phyloP scores from a whole-genome alignment of 202 grass and related monocot genomes.

The Miscanthus sacchariflorus region DNA sequence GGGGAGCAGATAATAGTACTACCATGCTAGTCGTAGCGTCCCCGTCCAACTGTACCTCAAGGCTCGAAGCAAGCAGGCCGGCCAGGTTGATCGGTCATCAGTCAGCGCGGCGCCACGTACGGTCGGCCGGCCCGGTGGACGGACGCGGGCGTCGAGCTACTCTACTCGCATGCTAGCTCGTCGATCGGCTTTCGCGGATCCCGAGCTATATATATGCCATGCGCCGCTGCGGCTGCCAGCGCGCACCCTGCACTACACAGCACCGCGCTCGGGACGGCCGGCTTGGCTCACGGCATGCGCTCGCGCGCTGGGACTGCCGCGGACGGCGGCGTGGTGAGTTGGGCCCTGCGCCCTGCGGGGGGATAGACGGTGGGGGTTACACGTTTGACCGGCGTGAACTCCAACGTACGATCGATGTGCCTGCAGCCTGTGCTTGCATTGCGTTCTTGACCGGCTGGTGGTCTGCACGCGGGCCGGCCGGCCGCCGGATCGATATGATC shows the following conservation, averaged over 20 bases:
- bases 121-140: slow-evolving; percentile 8
- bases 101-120: slow-evolving; percentile 24
- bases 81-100: slow-evolving; percentile 1
- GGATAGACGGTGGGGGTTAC: too few species aligned
- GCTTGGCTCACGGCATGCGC: slow-evolving; percentile 42
- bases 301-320: not conserved
- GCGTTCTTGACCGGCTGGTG: too few species aligned
- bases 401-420: too few species aligned
- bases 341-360: not conserved
- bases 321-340: slow-evolving; percentile 45
- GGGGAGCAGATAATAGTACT: too few species aligned
- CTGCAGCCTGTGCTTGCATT: too few species aligned
- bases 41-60: too few species aligned
- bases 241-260: not conserved
- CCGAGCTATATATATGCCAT: not conserved
- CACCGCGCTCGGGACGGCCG: not conserved
- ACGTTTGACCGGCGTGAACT: not conserved
- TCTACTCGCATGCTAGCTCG: not conserved
- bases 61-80: not conserved
- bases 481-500: not conserved
- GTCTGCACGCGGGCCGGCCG: too few species aligned
- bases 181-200: slow-evolving; percentile 50
- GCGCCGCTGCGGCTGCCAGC: not conserved
- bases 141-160: slow-evolving; percentile 13
- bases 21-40: too few species aligned